A percentile compares a stretch with the other conserved stretches of the same genome.
These are phyloP conservation scores for Claviceps humidiphila DNA, from an alignment of 2,329 filamentous ascomycete genomes.

Conservation along the genomic window DNA sequence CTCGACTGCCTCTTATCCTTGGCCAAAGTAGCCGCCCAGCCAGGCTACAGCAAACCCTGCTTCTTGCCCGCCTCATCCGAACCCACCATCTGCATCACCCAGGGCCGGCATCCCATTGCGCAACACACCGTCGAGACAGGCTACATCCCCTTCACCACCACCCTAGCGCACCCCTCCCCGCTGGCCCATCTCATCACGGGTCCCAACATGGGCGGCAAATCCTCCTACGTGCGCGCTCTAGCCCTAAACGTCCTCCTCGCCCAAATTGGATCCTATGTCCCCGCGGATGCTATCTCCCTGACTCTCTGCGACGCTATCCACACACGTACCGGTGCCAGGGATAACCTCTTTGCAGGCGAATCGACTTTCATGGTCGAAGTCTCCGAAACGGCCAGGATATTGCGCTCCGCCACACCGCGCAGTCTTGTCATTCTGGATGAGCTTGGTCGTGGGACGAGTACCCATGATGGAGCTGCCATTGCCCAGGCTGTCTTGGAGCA, in stretches of 20 bases:
- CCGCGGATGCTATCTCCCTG: conserved; percentile 58
- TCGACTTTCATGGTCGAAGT: conserved; percentile 98
- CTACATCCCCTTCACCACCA: conserved; percentile 84
- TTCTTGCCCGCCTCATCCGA: conserved; percentile 45
- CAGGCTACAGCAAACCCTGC: conserved; percentile 72
- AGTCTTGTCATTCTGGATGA: conserved; percentile 89
- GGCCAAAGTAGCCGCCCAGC: conserved; percentile 68
- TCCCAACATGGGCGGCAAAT: conserved; percentile 98
- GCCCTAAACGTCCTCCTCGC: conserved; percentile 88
- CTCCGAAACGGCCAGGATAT: conserved; percentile 79
- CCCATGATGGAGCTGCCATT: conserved; percentile 92
- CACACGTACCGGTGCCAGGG: conserved; percentile 89
- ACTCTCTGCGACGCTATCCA: conserved; percentile 85
- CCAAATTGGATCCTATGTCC: conserved; percentile 89
- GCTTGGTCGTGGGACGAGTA: conserved; percentile 82
- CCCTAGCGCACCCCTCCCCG: conserved; percentile 50
- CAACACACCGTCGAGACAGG: conserved; percentile 74
- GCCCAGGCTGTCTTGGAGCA: conserved; percentile 83
- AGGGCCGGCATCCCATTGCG: conserved; percentile 87
- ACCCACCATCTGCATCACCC: conserved; percentile 45
- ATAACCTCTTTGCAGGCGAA: conserved; percentile 92
- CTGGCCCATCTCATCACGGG: conserved; percentile 83
- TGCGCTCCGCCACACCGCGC: conserved; percentile 75
- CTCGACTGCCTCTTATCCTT: conserved; percentile 86
- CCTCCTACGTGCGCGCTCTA: conserved; percentile 87